Base-by-base conservation (phyloP, 495 filamentous ascomycete species). In the Xylaria palmicola region DNA sequence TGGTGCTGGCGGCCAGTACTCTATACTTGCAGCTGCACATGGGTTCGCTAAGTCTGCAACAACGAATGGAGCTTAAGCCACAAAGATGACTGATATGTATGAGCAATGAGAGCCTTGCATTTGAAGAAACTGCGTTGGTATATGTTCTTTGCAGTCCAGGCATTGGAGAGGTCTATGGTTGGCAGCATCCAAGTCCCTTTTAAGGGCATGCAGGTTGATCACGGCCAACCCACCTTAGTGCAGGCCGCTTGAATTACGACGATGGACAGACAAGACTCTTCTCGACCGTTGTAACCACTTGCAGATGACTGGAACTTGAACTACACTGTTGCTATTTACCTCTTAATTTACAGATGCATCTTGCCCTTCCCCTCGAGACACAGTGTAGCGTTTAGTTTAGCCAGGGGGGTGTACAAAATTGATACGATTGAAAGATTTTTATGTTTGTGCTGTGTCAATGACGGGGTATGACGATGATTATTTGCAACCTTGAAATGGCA, bases 1-100 rank as follows among this genome's bases (percentile, higher is more conserved):
- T n/a, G 82, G 83, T 26, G 78, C 81, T 1, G 88, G 88, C 10
- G 86, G 85, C 1, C 86, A 89, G 65, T 90, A 82, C 69, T 81
- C 80, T 20, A 72, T 88, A 15, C 43, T 90, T 3, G 82, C 81
- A 3, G 68, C 68, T 1, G 59, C 32, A 8, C 49, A 58, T n/a
- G 50, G 34, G 0, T 43, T 48, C 6, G 20, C 57, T 0, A 37
- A 40, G 2, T 60, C 57, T 19, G n/a, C 57, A 2, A 27, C 26
- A n/a, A 39, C 37, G 0, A 52, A 59, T 29, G 56, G 56, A 24
- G 32, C 50, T 13, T 59, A 59, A 34, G 27, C 13, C 1, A 19
- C 30, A 5, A 24, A 6, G 20, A 40, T 15, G 8, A 10, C 43
- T 17, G 39, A 15, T 15, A 39, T 53, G 4, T 15, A 13, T 2